Conservation (phyloP, 2,329 filamentous ascomycete species). For the Fusarium sulawesiense region DNA sequence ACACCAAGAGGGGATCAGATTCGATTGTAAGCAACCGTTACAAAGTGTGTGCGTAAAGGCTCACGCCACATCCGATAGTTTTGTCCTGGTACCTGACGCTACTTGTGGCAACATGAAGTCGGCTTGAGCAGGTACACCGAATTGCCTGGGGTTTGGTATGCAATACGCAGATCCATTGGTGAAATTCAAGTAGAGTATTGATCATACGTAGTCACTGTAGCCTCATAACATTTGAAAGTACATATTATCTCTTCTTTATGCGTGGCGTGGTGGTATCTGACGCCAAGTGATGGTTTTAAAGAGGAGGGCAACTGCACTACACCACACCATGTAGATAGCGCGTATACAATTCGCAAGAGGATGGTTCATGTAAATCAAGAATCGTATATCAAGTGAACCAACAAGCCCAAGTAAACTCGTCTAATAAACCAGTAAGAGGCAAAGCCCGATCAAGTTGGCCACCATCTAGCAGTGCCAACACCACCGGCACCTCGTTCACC, state of each 20-base stretch:
- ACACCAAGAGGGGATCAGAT: background rate
- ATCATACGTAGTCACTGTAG: no score
- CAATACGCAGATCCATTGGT: no score
- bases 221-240: no score
- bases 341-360: background rate
- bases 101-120: background rate
- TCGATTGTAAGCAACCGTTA: background rate
- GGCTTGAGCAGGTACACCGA: accelerated
- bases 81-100: background rate
- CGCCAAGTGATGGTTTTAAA: accelerated
- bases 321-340: background rate
- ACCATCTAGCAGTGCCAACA: slow-evolving; percentile 2
- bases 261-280: no score
- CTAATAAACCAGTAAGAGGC: background rate
- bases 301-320: background rate
- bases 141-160: background rate
- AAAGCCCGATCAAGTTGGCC: background rate
- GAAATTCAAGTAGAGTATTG: no score
- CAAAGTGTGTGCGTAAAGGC: background rate
- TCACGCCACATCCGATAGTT: background rate
- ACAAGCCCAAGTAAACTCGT: background rate
- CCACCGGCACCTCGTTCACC: background rate
- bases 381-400: accelerated
- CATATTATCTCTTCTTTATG: background rate
- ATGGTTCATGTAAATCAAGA: background rate